phyloP scores from a whole-genome alignment of 2,329 filamentous ascomycete genomes.

The Tolypocladium nubicola region DNA sequence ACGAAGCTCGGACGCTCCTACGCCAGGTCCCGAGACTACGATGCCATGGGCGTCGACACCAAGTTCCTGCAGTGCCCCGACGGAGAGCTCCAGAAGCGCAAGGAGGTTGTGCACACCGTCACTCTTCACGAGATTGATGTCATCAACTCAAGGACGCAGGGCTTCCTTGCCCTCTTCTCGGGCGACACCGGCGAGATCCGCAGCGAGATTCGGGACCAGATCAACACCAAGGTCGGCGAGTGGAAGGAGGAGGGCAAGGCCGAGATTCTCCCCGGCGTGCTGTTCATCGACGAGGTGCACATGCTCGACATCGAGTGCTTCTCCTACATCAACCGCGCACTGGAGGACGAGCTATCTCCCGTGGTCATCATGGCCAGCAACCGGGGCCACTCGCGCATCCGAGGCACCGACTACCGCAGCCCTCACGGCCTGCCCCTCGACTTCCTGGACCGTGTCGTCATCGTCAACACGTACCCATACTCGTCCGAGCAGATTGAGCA shows the following conservation, averaged over 20 bases:
- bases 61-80: conserved; percentile 98
- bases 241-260: conserved; percentile 99
- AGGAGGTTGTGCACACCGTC: conserved; percentile 94
- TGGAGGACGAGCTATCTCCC: conserved; percentile 89
- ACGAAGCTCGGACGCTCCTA: conserved; percentile 94
- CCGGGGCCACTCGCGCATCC: conserved; percentile 79
- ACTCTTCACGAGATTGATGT: conserved; percentile 97
- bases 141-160: conserved; percentile 98
- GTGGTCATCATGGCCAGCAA: conserved; percentile 99
- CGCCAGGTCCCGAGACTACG: conserved; percentile 91
- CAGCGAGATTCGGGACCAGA: conserved; percentile 94
- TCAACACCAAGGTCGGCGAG: conserved; percentile 97
- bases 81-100: conserved; percentile 92
- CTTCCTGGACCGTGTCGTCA: conserved; percentile 91
- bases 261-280: conserved; percentile 89
- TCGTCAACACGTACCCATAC: conserved; percentile 89
- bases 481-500: conserved; percentile 75
- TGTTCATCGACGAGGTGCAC: conserved; percentile 98
- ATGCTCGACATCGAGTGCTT: conserved; percentile 99
- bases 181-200: conserved; percentile 97
- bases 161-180: conserved; percentile 92
- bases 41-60: conserved; percentile 96
- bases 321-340: conserved; percentile 92
- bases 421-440: conserved; percentile 92
- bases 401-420: conserved; percentile 85